Evolutionary conservation across 768 basidiomycete genomes (phyloP), one percentile per base, ranked within the genome.

Genomic region (Kondoa malvinella): DNA sequence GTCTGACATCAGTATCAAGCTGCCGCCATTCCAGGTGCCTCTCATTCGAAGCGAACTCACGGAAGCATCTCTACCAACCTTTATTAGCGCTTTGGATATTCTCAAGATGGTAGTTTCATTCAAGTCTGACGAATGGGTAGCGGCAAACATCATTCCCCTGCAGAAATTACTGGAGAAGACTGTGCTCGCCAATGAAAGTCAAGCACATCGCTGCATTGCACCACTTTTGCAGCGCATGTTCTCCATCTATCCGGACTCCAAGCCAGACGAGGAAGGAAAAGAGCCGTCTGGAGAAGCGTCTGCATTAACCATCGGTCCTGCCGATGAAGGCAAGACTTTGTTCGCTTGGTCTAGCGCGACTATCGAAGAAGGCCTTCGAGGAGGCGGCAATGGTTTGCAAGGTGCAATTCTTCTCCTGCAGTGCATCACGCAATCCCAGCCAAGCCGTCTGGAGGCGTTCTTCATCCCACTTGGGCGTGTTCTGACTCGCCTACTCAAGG

Each of bases 1-100:
- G 88, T 84, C 82, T 4, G 91, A 94, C 67, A 89, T 96, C 3
- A 88, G 87, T 4, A 86, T 96, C 70, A 94, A 95, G 69, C 79
- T 96, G 58, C 83, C 87, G 65, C 96, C 87, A 78, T 96, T 99
- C 79, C 83, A 86, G 62, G 82, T 89, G 33, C 82, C 87, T 0
- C 81, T 99, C 56, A 87, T 30, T 8, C 69, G 91, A 88, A 84
- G 80, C 71, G 91, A 94, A 33, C 79, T 92, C 66, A 83, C 75
- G 56, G 91, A 92, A 34, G 77, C 80, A 8, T 79, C 80, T n/a
- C 77, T 90, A 61, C 79, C 81, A 1, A 82, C 84, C 73, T 87
- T 91, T 1, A 80, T 88, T 61, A 86, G 87, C 66, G 82, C 90
- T 2, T 88, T 89, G 16, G 89, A 89, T 75, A 89, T 95, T 29